Evolutionary conservation across 2,329 filamentous ascomycete genomes (phyloP).

Genomic region (Scedosporium apiospermum): DNA sequence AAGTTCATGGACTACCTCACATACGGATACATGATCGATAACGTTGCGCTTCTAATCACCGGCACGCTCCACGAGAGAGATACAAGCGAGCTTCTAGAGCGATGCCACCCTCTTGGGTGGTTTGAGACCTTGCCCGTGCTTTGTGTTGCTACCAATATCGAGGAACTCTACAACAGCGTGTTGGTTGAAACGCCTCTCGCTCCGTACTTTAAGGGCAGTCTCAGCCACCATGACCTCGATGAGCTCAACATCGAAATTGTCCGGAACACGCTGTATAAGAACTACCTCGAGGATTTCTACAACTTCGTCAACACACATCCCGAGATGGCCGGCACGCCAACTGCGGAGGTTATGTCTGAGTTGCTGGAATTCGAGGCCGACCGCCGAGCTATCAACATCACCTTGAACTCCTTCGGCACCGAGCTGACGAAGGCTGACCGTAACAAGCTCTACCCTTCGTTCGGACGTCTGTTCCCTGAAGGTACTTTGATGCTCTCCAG

Average conservation of each 20-base stretch:
- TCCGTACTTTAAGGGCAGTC: conserved; percentile 92
- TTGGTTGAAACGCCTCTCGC: conserved; percentile 93
- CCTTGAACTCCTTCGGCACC: conserved; percentile 95
- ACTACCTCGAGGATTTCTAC: conserved; percentile 97
- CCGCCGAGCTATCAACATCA: conserved; percentile 95
- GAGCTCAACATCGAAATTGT: conserved; percentile 99
- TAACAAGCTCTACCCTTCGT: conserved; percentile 90
- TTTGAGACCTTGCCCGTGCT: conserved; percentile 99
- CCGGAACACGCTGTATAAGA: conserved; percentile 97
- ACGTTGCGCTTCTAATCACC: conserved; percentile 94
- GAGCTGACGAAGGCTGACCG: conserved; percentile 89
- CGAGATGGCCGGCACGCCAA: conserved; percentile 80
- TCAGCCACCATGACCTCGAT: conserved; percentile 93
- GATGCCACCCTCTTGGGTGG: conserved; percentile 95
- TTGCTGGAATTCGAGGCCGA: conserved; percentile 96
- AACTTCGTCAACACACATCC: conserved; percentile 84
- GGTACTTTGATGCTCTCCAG: conserved; percentile 90
- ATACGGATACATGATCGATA: conserved; percentile 99
- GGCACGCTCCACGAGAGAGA: conserved; percentile 96
- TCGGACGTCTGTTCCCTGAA: conserved; percentile 87
- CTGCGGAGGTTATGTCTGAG: conserved; percentile 89
- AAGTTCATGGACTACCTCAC: conserved; percentile 98
- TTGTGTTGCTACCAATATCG: conserved; percentile 95
- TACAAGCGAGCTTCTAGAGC: conserved; percentile 85
- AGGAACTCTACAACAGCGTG: conserved; percentile 97